Conservation (phyloP, 2,329 filamentous ascomycete genomes). For the Malbranchea zuffiana region DNA sequence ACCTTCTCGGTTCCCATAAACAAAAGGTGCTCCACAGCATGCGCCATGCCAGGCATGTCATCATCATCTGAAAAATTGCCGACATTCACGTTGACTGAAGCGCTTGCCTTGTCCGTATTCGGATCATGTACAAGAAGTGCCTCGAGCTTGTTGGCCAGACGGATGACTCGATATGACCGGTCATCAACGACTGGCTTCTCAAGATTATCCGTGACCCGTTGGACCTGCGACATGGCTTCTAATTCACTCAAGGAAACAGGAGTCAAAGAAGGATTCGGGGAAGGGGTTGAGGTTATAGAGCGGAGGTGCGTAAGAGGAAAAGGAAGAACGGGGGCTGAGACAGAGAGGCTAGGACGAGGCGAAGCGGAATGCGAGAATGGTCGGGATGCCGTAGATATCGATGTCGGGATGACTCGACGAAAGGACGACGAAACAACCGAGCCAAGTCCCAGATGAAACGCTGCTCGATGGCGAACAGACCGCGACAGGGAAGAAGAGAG, state of each 20-base stretch:
- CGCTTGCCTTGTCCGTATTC: slow-evolving; percentile 92
- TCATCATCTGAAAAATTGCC: slow-evolving; percentile 88
- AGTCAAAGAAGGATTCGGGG: background rate
- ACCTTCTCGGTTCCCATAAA: slow-evolving; percentile 99
- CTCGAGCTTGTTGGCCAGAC: slow-evolving; percentile 76
- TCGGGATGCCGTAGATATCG: background rate
- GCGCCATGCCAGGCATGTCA: slow-evolving; percentile 88
- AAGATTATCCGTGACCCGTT: slow-evolving; percentile 55
- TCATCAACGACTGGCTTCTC: slow-evolving; percentile 80
- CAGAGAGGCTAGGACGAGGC: background rate
- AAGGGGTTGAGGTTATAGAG: slow-evolving; percentile 1
- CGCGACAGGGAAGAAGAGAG: background rate
- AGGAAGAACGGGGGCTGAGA: background rate
- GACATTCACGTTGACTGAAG: slow-evolving; percentile 88
- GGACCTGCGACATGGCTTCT: slow-evolving; percentile 25
- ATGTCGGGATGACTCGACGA: background rate
- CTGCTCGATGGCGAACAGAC: background rate
- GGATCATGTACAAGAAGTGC: slow-evolving; percentile 86
- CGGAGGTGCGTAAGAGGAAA: background rate
- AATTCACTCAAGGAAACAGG: slow-evolving; percentile 4
- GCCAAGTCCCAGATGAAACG: background rate
- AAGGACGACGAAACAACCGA: slow-evolving; percentile 1
- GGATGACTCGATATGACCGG: slow-evolving; percentile 76
- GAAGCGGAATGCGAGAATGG: background rate
- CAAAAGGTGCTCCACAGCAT: slow-evolving; percentile 88